A percentile compares a stretch with the other conserved stretches of the same genome.
phyloP scores from a whole-genome alignment of 495 filamentous ascomycete genomes.

The Neurospora sp. region DNA sequence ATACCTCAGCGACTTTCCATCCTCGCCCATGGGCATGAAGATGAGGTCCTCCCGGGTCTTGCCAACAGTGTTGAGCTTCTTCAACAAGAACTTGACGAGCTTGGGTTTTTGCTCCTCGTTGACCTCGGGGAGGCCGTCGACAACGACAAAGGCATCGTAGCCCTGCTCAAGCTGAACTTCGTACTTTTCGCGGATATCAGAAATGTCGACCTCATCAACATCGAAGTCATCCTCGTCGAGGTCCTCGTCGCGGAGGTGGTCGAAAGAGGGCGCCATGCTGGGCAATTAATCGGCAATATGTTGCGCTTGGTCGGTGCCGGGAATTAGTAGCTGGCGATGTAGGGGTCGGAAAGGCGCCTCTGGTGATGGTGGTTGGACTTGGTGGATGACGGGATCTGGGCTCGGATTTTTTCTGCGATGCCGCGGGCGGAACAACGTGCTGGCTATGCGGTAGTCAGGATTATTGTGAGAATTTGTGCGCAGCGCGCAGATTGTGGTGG shows the following conservation, averaged over 20 bases:
- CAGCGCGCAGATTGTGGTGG: constrained; percentile 21
- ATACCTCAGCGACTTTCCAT: constrained; percentile 75
- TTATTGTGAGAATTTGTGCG: constrained; percentile 28
- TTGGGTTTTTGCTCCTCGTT: constrained; percentile 75
- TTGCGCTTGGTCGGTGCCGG: neutral
- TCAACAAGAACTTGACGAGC: constrained; percentile 85
- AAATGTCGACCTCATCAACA: constrained; percentile 88
- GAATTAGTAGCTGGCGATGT: neutral
- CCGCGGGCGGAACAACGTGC: neutral
- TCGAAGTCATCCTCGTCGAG: constrained; percentile 82
- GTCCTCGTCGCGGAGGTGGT: constrained; percentile 53
- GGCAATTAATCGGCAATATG: constrained; percentile 8
- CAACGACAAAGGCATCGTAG: constrained; percentile 86
- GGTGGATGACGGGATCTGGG: neutral
- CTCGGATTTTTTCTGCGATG: neutral
- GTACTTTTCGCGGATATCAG: constrained; percentile 82
- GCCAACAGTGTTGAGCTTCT: constrained; percentile 78
- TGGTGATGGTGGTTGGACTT: constrained; percentile 7
- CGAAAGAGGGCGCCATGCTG: constrained; percentile 52
- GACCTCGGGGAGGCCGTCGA: constrained; percentile 87
- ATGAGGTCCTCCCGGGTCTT: constrained; percentile 76
- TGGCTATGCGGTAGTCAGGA: constrained; percentile 9
- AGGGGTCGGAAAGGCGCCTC: constrained; percentile 6
- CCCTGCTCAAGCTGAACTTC: constrained; percentile 94
- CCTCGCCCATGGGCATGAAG: constrained; percentile 83